A percentile compares a stretch with the other conserved stretches of the same genome.
phyloP scores from a whole-genome alignment of 2,329 filamentous ascomycete genomes.

The Aureobasidium musti region DNA sequence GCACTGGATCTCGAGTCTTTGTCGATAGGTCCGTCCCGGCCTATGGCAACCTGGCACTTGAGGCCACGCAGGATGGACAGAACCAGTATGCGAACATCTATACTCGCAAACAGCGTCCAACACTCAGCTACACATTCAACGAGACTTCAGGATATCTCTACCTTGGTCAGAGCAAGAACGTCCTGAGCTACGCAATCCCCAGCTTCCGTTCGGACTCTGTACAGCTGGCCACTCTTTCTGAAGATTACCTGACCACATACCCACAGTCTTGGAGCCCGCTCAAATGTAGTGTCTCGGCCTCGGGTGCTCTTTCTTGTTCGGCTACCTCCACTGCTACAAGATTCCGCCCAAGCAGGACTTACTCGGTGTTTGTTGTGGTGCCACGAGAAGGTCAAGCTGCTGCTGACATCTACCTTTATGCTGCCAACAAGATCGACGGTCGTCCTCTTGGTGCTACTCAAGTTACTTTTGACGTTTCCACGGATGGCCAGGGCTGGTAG shows the following conservation, averaged over 20 bases:
- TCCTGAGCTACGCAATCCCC: not conserved
- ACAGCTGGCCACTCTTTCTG: not conserved
- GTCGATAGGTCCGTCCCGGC: not conserved
- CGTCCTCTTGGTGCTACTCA: not conserved
- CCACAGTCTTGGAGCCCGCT: not conserved
- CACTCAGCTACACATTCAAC: constrained; percentile 3
- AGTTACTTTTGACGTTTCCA: not conserved
- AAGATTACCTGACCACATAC: not conserved
- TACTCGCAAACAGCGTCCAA: not conserved
- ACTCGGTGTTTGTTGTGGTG: not conserved
- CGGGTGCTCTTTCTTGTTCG: not conserved
- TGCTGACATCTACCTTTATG: constrained; percentile 1
- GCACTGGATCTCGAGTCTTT: not conserved
- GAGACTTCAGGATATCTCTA: constrained; percentile 12
- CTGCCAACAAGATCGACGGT: not conserved
- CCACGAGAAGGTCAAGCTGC: not conserved
- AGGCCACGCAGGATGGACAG: not conserved
- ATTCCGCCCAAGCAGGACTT: not conserved
- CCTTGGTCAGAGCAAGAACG: not conserved
- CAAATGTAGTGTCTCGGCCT: not conserved
- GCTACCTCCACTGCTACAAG: not conserved
- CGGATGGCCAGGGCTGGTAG: not conserved
- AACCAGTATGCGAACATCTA: not conserved
- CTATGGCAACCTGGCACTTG: not conserved
- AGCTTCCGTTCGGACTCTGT: constrained; percentile 7